A percentile compares a stretch with the other conserved stretches of the same genome.
Conservation (phyloP, 2,329 filamentous ascomycete genomes). For the Cadophora gregata region DNA sequence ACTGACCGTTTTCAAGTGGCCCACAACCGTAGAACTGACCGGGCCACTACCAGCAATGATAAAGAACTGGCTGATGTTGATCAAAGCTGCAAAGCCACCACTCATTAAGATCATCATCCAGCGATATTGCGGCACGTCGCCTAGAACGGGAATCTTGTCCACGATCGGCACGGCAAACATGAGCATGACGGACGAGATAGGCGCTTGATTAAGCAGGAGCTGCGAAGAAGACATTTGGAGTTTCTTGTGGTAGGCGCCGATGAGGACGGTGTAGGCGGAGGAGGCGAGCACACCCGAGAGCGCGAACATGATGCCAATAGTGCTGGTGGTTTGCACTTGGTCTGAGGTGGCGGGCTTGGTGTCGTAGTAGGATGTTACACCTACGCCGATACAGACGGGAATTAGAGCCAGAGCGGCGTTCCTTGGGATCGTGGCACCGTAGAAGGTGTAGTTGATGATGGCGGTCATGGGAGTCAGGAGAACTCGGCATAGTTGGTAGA, state of each 20-base stretch:
- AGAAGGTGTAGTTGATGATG: constrained; percentile 41
- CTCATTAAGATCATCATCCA: constrained; percentile 49
- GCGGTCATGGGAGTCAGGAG: constrained; percentile 42
- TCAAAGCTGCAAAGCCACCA: constrained; percentile 49
- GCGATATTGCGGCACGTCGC: constrained; percentile 42
- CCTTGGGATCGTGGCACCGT: constrained; percentile 38
- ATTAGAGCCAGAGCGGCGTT: constrained; percentile 35
- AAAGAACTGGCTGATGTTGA: constrained; percentile 44
- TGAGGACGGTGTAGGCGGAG: constrained; percentile 41
- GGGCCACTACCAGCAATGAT: constrained; percentile 46
- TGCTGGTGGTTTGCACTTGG: constrained; percentile 57
- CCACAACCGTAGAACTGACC: constrained; percentile 50
- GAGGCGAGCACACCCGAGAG: constrained; percentile 63
- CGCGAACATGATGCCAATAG: constrained; percentile 66
- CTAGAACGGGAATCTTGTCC: constrained; percentile 46
- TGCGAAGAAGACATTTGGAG: constrained; percentile 51
- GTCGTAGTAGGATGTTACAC: constrained; percentile 53
- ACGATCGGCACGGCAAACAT: constrained; percentile 51
- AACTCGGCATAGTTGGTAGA: constrained; percentile 43
- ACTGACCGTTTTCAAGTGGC: constrained; percentile 48
- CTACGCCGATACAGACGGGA: constrained; percentile 52
- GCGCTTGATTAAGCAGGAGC: constrained; percentile 52
- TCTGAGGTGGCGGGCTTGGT: constrained; percentile 45
- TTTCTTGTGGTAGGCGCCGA: constrained; percentile 51
- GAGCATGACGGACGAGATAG: constrained; percentile 50